These are phyloP conservation scores for Isatis lusitanica DNA, from an alignment of 441 rosid species.

Conservation along the genomic window DNA sequence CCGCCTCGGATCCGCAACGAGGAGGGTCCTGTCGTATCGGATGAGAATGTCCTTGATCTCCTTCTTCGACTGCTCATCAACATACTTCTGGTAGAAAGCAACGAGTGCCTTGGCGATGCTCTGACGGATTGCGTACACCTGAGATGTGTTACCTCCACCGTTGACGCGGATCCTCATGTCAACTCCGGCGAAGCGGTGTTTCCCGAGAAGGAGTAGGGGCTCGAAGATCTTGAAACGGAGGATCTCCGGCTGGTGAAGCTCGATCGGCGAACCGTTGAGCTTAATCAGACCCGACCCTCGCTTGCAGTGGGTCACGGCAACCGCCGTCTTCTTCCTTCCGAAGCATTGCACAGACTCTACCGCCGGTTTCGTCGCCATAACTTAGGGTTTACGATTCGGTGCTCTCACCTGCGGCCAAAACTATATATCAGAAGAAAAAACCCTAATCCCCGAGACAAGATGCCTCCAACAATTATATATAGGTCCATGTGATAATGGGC, in stretches of 20 bases:
- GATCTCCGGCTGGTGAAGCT: slow-evolving; percentile 75
- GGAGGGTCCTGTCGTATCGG: slow-evolving; percentile 76
- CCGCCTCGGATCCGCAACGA: slow-evolving; percentile 78
- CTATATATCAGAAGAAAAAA: slow-evolving; percentile 10
- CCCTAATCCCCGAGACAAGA: slow-evolving; percentile 4
- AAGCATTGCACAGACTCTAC: slow-evolving; percentile 63
- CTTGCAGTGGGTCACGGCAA: slow-evolving; percentile 66
- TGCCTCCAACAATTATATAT: neutral
- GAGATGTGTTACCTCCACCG: slow-evolving; percentile 79
- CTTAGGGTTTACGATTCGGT: slow-evolving; percentile 17
- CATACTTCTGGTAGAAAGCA: slow-evolving; percentile 70
- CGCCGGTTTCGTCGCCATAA: slow-evolving; percentile 40
- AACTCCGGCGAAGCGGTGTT: slow-evolving; percentile 67
- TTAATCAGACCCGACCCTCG: slow-evolving; percentile 67
- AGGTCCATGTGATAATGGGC: slow-evolving; percentile 1
- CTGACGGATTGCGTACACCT: slow-evolving; percentile 80
- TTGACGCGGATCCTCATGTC: slow-evolving; percentile 78
- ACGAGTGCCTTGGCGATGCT: slow-evolving; percentile 77
- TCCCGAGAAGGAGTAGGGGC: slow-evolving; percentile 65
- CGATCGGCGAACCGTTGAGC: slow-evolving; percentile 78
- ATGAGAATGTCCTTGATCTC: slow-evolving; percentile 74
- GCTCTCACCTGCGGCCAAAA: slow-evolving; percentile 21
- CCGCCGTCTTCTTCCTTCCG: slow-evolving; percentile 83
- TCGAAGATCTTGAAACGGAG: slow-evolving; percentile 74
- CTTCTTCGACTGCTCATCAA: slow-evolving; percentile 80